Percentiles rank a stretch among this genome's conserved stretches.
phyloP scores from a whole-genome alignment of 371 early-diverging fungal genomes.

The Fennellomyces sp. region DNA sequence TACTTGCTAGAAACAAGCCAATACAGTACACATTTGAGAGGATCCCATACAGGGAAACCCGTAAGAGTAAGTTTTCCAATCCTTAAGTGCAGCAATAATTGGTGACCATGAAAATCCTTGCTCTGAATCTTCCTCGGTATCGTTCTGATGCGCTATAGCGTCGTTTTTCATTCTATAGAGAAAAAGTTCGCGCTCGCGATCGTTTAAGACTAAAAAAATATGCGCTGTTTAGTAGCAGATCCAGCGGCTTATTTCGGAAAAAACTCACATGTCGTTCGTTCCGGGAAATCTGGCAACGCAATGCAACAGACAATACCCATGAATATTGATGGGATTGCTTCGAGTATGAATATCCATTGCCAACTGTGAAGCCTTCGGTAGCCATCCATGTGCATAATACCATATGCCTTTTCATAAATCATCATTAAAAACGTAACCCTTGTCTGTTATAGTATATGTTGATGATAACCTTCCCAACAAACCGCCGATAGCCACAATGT shows the following conservation, averaged over 20 bases:
- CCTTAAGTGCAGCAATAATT: slow-evolving; percentile 52
- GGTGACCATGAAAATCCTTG: slow-evolving; percentile 62
- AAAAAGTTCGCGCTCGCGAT: slow-evolving; percentile 55
- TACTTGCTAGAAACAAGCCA: slow-evolving; percentile 70
- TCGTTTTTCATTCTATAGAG: slow-evolving; percentile 53
- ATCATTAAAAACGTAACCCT: too few species aligned
- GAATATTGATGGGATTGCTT: slow-evolving; percentile 69
- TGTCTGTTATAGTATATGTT: too few species aligned
- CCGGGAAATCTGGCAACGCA: slow-evolving; percentile 74
- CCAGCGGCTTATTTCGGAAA: too few species aligned
- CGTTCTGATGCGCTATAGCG: too few species aligned
- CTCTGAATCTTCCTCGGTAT: slow-evolving; percentile 59
- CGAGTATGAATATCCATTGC: slow-evolving; percentile 76
- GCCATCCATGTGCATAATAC: slow-evolving; percentile 62
- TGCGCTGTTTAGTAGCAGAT: not conserved
- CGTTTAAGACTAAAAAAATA: slow-evolving; percentile 13
- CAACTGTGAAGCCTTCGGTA: slow-evolving; percentile 48
- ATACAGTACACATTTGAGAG: slow-evolving; percentile 63
- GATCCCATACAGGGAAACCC: slow-evolving; percentile 48
- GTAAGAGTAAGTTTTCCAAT: slow-evolving; percentile 60
- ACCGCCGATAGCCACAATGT: too few species aligned
- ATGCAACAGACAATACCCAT: slow-evolving; percentile 60
- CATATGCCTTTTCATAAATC: slow-evolving; percentile 48
- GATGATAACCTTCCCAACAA: too few species aligned
- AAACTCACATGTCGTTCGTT: slow-evolving; percentile 18